Evolutionary conservation across 176 grass and related monocot genomes (phyloP).

Genomic region (Carex pumila): DNA sequence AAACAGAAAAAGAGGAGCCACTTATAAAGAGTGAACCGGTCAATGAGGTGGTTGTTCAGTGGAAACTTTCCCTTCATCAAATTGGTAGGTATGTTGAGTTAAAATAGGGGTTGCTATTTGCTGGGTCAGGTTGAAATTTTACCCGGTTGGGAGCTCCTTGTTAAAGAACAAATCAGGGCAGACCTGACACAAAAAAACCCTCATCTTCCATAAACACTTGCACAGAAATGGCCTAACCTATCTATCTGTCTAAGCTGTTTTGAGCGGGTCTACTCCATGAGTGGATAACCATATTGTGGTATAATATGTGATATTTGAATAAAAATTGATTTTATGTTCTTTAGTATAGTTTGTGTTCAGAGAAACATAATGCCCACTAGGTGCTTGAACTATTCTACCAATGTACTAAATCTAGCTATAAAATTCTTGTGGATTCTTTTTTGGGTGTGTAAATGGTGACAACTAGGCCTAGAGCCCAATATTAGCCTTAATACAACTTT

Average conservation of each 20-base stretch:
- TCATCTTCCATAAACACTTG: neutral
- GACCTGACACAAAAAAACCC: neutral
- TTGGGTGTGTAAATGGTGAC: neutral
- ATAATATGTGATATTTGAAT: neutral
- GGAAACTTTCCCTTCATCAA: conserved; percentile 94
- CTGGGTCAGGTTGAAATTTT: neutral
- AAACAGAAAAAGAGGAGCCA: conserved; percentile 15
- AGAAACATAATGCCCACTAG: neutral
- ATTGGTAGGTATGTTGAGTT: conserved; percentile 54
- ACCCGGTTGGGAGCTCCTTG: neutral
- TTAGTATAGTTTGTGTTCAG: neutral
- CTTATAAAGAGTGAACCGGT: neutral
- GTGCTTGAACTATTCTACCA: neutral
- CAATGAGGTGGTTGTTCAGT: conserved; percentile 40
- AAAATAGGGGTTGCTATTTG: neutral
- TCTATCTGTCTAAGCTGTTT: neutral
- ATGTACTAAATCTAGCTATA: neutral
- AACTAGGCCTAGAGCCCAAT: neutral
- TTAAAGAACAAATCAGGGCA: neutral
- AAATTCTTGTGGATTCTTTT: neutral
- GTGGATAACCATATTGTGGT: neutral
- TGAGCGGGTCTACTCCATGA: neutral
- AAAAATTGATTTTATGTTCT: neutral
- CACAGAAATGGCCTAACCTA: neutral
- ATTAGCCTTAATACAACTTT: neutral